A percentile compares a stretch with the other conserved stretches of the same genome.
These are phyloP conservation scores for Capronia epimyces DNA, from an alignment of 2,329 filamentous ascomycete species.

Conservation along the genomic window DNA sequence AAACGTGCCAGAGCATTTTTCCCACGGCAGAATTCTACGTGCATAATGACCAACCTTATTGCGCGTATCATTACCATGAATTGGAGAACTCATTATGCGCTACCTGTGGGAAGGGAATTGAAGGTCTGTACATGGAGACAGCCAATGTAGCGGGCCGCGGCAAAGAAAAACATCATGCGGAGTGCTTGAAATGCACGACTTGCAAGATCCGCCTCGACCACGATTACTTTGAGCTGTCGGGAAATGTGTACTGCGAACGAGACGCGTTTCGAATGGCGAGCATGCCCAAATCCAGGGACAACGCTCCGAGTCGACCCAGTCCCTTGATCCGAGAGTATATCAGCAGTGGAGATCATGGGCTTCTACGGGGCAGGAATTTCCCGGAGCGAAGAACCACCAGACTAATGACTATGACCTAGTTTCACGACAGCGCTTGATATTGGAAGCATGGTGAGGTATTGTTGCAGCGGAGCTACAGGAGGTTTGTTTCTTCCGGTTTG, in stretches of 20 bases:
- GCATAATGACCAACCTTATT: slow-evolving; percentile 78
- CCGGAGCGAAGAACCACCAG: slow-evolving; percentile 47
- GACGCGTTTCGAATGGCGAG: slow-evolving; percentile 59
- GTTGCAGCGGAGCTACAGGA: background rate
- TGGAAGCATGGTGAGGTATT: background rate
- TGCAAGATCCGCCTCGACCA: slow-evolving; percentile 69
- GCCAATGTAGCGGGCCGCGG: slow-evolving; percentile 41
- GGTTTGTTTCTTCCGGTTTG: background rate
- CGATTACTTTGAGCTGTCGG: slow-evolving; percentile 86
- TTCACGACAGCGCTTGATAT: slow-evolving; percentile 13
- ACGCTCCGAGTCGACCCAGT: slow-evolving; percentile 28
- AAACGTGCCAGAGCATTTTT: slow-evolving; percentile 74
- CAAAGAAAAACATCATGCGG: slow-evolving; percentile 71
- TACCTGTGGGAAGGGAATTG: slow-evolving; percentile 76
- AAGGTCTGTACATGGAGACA: slow-evolving; percentile 88
- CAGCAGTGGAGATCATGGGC: slow-evolving; percentile 25
- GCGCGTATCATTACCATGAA: slow-evolving; percentile 85
- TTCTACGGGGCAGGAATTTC: slow-evolving; percentile 37
- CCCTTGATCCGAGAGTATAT: slow-evolving; percentile 29
- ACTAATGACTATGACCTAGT: slow-evolving; percentile 39
- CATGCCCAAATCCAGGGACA: slow-evolving; percentile 24
- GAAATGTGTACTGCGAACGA: slow-evolving; percentile 75
- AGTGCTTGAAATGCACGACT: slow-evolving; percentile 73
- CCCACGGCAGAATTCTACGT: slow-evolving; percentile 90
- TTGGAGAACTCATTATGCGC: slow-evolving; percentile 82